A percentile compares a stretch with the other conserved stretches of the same genome.
phyloP scores from a whole-genome alignment of 179 eudicot genomes.

The Vitellaria paradoxa region DNA sequence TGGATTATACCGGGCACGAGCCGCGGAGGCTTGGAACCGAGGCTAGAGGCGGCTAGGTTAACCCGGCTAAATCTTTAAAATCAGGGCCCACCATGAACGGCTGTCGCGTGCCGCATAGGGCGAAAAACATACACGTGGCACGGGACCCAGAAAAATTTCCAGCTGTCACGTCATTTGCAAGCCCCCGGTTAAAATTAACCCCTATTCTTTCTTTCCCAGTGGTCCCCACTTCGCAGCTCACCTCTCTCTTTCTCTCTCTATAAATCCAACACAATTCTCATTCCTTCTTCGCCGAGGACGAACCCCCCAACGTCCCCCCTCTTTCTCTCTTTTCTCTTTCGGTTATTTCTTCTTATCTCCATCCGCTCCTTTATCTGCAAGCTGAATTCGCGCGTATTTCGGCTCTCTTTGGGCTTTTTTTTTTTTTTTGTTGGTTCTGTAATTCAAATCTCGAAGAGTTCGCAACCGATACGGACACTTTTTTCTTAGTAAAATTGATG shows the following conservation, averaged over 20 bases:
- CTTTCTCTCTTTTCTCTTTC: neutral
- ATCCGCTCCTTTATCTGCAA: neutral
- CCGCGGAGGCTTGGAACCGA: conserved; percentile 42
- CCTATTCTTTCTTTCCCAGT: too few relatives aligned
- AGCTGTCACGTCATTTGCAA: conserved; percentile 43
- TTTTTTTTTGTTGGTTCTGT: neutral
- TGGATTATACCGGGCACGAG: neutral
- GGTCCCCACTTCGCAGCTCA: conserved; percentile 16
- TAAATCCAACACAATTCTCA: conserved; percentile 7
- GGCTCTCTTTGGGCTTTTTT: neutral
- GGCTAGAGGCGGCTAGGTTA: conserved; percentile 37
- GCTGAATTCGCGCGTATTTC: neutral
- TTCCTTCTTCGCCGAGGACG: conserved; percentile 17
- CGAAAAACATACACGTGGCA: conserved; percentile 37
- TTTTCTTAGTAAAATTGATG: neutral
- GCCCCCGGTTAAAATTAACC: neutral
- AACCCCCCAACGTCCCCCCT: neutral
- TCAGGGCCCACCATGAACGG: conserved; percentile 36
- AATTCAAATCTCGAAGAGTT: neutral
- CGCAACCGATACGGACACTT: neutral
- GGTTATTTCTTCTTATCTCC: neutral
- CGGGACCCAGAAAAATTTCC: neutral
- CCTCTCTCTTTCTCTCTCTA: conserved; percentile 14
- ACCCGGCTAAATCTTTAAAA: too few relatives aligned
- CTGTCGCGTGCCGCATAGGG: conserved; percentile 64